Evolutionary conservation across 2,329 filamentous ascomycete species (phyloP).

Genomic region (Diaporthe capsici): DNA sequence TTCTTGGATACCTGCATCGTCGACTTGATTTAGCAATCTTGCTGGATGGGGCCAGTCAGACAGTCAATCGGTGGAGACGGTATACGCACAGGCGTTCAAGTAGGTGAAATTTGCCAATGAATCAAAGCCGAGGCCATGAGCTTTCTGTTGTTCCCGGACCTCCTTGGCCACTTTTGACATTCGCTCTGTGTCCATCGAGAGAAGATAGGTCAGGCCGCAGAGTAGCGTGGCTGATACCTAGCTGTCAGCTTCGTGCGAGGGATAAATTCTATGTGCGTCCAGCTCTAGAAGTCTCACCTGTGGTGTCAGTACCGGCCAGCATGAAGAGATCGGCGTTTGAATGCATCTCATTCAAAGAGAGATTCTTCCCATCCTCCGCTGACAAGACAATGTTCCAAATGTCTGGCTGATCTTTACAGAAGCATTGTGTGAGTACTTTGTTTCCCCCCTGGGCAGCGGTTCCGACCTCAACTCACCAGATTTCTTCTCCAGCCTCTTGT

Average conservation of each 20-base stretch:
- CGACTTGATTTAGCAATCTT: background rate
- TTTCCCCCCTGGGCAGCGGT: background rate
- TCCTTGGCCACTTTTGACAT: slow-evolving; percentile 1
- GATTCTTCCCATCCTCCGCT: background rate
- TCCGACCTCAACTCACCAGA: background rate
- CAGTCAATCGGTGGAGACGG: too few relatives aligned
- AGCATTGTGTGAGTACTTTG: background rate
- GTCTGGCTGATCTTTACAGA: slow-evolving; percentile 21
- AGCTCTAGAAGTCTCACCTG: background rate
- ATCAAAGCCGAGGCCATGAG: background rate
- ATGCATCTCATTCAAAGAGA: slow-evolving; percentile 29
- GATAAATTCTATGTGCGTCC: background rate
- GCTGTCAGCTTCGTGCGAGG: background rate
- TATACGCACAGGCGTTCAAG: slow-evolving; percentile 34
- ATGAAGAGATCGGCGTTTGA: slow-evolving; percentile 17
- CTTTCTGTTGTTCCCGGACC: slow-evolving; percentile 10
- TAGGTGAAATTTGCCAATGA: slow-evolving; percentile 32
- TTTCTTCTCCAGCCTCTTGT: slow-evolving; percentile 15
- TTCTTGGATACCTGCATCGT: slow-evolving; percentile 47
- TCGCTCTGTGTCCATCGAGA: slow-evolving; percentile 11
- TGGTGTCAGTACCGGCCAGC: slow-evolving; percentile 39
- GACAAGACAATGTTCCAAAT: slow-evolving; percentile 23
- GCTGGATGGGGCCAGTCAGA: background rate
- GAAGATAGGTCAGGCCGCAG: slow-evolving; percentile 15
- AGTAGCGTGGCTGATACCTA: slow-evolving; percentile 23